These are phyloP conservation scores for Boletellus ananas DNA, from an alignment of 768 basidiomycete species.

Conservation along the genomic window DNA sequence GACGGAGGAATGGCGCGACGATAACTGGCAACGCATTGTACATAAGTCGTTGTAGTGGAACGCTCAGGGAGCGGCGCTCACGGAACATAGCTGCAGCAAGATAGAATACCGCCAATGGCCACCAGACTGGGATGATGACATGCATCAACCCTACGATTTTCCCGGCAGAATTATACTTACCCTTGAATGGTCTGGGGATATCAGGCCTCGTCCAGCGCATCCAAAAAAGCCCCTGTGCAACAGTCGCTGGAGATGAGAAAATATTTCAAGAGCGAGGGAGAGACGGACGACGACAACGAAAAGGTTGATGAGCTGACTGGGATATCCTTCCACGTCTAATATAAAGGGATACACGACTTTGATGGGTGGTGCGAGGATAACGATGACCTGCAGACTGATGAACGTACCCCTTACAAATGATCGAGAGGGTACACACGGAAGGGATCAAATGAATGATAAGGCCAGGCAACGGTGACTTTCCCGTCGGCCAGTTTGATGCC, in stretches of 20 bases:
- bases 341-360: slow-evolving; percentile 58
- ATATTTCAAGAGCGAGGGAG: slow-evolving; percentile 25
- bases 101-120: slow-evolving; percentile 53
- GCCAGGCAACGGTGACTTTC: slow-evolving; percentile 53
- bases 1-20: slow-evolving; percentile 51
- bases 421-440: slow-evolving; percentile 32
- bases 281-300: slow-evolving; percentile 51
- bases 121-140: slow-evolving; percentile 41
- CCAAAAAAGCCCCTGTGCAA: slow-evolving; percentile 50
- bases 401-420: too few species aligned
- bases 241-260: neutral
- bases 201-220: slow-evolving; percentile 50
- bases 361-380: slow-evolving; percentile 53
- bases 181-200: slow-evolving; percentile 50
- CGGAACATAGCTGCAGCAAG: slow-evolving; percentile 48
- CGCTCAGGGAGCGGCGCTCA: slow-evolving; percentile 23
- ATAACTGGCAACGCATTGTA: slow-evolving; percentile 40
- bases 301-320: slow-evolving; percentile 52
- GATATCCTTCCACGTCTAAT: slow-evolving; percentile 49
- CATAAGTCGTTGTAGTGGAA: slow-evolving; percentile 22
- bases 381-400: slow-evolving; percentile 37
- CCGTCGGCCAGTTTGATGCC: slow-evolving; percentile 61
- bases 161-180: slow-evolving; percentile 14
- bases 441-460: slow-evolving; percentile 54
- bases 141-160: neutral